Percentiles rank a stretch among this genome's conserved stretches.
phyloP scores from a whole-genome alignment of 805 yeast genomes.

The Starmerella stigmatis region DNA sequence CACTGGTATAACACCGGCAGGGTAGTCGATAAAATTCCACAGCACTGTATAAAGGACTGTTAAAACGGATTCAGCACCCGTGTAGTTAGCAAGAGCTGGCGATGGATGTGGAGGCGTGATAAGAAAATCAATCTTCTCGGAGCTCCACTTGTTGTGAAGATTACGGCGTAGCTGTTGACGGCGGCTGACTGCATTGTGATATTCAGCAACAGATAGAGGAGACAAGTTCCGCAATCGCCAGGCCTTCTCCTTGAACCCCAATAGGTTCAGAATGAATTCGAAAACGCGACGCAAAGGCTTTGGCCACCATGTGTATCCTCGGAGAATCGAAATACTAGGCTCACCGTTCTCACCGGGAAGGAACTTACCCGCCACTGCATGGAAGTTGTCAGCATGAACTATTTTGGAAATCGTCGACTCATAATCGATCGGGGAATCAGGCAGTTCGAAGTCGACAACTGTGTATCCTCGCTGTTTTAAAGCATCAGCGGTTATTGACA shows the following conservation, averaged over 20 bases:
- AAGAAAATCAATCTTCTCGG: slow-evolving; percentile 33
- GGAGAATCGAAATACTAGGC: no score
- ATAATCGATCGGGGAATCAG: slow-evolving; percentile 43
- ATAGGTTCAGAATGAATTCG: slow-evolving; percentile 32
- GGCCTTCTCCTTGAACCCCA: slow-evolving; percentile 34
- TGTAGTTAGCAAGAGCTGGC: slow-evolving; percentile 35
- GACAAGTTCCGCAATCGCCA: slow-evolving; percentile 28
- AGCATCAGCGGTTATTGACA: slow-evolving; percentile 34
- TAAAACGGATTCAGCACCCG: slow-evolving; percentile 29
- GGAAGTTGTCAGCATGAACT: slow-evolving; percentile 38
- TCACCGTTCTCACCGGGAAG: no score
- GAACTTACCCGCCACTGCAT: no score
- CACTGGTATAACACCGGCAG: slow-evolving; percentile 50
- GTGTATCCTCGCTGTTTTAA: slow-evolving; percentile 39
- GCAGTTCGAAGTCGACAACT: slow-evolving; percentile 38
- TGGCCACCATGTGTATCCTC: slow-evolving; percentile 29
- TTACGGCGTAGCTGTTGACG: slow-evolving; percentile 32
- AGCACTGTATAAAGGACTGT: slow-evolving; percentile 45
- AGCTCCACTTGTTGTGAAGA: slow-evolving; percentile 31
- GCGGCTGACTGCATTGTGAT: slow-evolving; percentile 29
- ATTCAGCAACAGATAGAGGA: slow-evolving; percentile 29
- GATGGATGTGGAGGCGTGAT: slow-evolving; percentile 35
- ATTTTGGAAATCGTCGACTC: slow-evolving; percentile 47
- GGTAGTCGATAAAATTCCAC: slow-evolving; percentile 46
- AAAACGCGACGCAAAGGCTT: slow-evolving; percentile 29